phyloP scores from a whole-genome alignment of 768 basidiomycete genomes.

The Tricholoma sp. region DNA sequence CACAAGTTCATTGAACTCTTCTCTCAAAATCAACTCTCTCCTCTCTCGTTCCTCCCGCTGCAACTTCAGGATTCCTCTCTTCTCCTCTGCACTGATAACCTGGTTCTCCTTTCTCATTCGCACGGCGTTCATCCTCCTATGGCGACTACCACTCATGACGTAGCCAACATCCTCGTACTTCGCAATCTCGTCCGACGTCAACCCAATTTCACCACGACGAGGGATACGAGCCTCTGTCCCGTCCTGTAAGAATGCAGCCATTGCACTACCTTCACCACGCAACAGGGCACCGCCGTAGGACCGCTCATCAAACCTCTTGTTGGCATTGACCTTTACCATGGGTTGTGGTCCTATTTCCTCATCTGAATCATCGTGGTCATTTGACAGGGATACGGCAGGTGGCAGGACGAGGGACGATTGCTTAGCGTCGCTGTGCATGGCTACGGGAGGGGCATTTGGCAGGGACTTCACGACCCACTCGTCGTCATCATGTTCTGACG shows the following conservation, averaged over 20 bases:
- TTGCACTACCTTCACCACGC: slow-evolving; percentile 94
- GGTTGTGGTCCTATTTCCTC: slow-evolving; percentile 81
- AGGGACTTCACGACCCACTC: slow-evolving; percentile 65
- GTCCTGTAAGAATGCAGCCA: slow-evolving; percentile 95
- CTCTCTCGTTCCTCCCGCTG: slow-evolving; percentile 93
- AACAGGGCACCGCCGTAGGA: slow-evolving; percentile 87
- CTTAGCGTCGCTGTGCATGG: slow-evolving; percentile 8
- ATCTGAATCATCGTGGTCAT: slow-evolving; percentile 43
- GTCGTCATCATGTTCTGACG: slow-evolving; percentile 29
- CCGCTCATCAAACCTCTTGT: slow-evolving; percentile 63
- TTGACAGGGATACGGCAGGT: slow-evolving; percentile 13
- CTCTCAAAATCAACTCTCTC: slow-evolving; percentile 82
- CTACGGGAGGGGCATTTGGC: slow-evolving; percentile 19
- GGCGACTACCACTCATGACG: slow-evolving; percentile 95
- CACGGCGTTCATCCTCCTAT: slow-evolving; percentile 97
- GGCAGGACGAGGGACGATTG: slow-evolving; percentile 12
- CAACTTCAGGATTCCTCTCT: slow-evolving; percentile 89
- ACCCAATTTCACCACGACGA: slow-evolving; percentile 96
- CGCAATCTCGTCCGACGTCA: slow-evolving; percentile 84
- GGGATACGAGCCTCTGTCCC: slow-evolving; percentile 84
- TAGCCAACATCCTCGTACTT: slow-evolving; percentile 87
- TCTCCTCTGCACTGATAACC: slow-evolving; percentile 98
- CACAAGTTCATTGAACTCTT: slow-evolving; percentile 85
- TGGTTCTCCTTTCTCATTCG: slow-evolving; percentile 99
- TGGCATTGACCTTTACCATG: slow-evolving; percentile 32